Conservation (phyloP, 2,329 filamentous ascomycete species). For the Pseudogymnoascus sp. region DNA sequence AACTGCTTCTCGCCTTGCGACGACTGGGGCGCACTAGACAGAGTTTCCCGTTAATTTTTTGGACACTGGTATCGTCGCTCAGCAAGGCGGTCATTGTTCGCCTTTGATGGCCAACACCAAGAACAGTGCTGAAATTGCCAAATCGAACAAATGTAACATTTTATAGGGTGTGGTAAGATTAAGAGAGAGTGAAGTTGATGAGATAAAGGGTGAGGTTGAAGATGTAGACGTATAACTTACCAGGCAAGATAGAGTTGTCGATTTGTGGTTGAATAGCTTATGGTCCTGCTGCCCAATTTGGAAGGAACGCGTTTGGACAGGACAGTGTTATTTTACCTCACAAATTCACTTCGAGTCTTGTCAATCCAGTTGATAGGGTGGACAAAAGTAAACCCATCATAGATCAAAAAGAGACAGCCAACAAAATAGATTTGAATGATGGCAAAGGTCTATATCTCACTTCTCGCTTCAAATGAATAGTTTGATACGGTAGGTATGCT, state of each 20-base stretch:
- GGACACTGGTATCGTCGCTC: neutral
- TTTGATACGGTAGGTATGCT: neutral
- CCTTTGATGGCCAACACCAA: neutral
- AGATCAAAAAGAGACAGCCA: neutral
- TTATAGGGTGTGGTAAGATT: neutral
- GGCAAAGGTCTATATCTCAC: neutral
- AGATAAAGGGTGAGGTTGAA: neutral
- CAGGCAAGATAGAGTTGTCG: neutral
- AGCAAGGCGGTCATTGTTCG: neutral
- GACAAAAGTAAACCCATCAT: neutral
- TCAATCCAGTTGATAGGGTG: neutral
- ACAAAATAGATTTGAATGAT: neutral
- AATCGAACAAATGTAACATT: neutral
- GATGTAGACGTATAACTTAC: neutral
- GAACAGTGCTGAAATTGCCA: neutral
- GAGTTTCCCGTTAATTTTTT: slow-evolving; percentile 7
- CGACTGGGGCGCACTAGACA: slow-evolving; percentile 2
- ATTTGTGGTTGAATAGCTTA: neutral
- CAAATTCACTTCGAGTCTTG: neutral
- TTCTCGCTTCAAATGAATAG: too few species aligned
- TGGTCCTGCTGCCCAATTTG: neutral
- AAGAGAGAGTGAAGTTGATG: neutral
- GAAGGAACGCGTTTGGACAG: neutral
- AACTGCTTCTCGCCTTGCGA: neutral
- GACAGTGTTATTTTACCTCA: neutral